A percentile compares a stretch with the other conserved stretches of the same genome.
These are phyloP conservation scores for Azolla pinnata DNA, from an alignment of 75 land plant genomes.

Conservation along the genomic window DNA sequence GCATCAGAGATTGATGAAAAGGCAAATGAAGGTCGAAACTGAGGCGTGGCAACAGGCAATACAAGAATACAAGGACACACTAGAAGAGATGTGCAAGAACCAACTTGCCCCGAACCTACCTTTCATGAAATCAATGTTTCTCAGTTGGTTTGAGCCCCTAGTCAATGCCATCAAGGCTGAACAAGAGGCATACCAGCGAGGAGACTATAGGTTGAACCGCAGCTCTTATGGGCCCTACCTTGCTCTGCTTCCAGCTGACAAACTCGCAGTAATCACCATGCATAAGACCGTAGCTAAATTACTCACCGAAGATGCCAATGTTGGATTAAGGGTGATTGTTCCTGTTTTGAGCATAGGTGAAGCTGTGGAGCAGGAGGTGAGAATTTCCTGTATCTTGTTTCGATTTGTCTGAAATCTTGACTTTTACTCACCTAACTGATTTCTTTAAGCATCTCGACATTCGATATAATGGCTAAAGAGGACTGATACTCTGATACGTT, in stretches of 20 bases:
- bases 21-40: conserved; percentile 75
- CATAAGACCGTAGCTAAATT: conserved; percentile 72
- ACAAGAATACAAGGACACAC: conserved; percentile 58
- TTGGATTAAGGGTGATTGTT: conserved; percentile 40
- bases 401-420: background rate
- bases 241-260: conserved; percentile 57
- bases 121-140: conserved; percentile 62
- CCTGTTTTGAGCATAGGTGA: conserved; percentile 68
- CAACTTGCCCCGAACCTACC: conserved; percentile 87
- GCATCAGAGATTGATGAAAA: conserved; percentile 13
- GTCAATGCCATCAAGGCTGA: conserved; percentile 54
- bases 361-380: conserved; percentile 88
- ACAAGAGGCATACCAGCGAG: conserved; percentile 18
- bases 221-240: conserved; percentile 35
- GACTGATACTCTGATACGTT: too few relatives aligned
- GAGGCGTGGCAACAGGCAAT: conserved; percentile 84
- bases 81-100: conserved; percentile 75
- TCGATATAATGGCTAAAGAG: too few relatives aligned
- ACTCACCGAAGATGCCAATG: conserved; percentile 39
- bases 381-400: background rate
- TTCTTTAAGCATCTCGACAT: too few relatives aligned
- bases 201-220: conserved; percentile 6
- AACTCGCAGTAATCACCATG: conserved; percentile 92
- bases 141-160: conserved; percentile 92
- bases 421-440: too few relatives aligned